Base-by-base conservation (phyloP, 176 grass and related monocot genomes). In the Oryza australiensis region DNA sequence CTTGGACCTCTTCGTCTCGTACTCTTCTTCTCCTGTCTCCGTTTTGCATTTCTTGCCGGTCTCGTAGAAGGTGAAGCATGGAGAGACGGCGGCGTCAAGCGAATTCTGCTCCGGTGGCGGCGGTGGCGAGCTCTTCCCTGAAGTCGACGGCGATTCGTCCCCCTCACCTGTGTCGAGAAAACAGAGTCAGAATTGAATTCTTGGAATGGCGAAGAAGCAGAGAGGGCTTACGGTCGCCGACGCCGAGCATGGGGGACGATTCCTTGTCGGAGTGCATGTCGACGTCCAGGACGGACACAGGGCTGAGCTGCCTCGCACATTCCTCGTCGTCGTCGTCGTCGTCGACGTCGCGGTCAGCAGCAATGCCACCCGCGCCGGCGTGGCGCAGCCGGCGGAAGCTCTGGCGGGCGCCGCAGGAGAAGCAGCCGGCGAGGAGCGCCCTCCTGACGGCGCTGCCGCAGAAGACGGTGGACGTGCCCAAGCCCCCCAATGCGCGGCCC, bases 241-340 rank as follows among this genome's bases (percentile, higher is more conserved):
- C 0, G 45, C 43, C 46, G 46, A 28, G 66, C 4, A 3, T 24
- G 40, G 84, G 37, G 24, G 68, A 83, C 4, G 66, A 82, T 12
- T 80, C 92, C 26, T 88, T 87, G 82, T 90, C 89, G 32, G 85
- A 93, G 18, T 49, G 89, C 62, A 93, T 68, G 22, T 95, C 88
- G 68, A 98, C 68, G 26, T 98, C 86, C 68, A 99, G 73, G 6
- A 99, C 93, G 37, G 96, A 99, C 13, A 95, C 83, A 59, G 96
- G 93, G 74, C 96, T 99, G 10, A 83, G 92, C 72, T 91, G 86
- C 75, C 73, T 77, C 8, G 26, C 51, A 26, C 27, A 37, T 9
- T 33, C 23, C 27, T 62, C 73, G 15, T 15, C 64, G 60, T 60
- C 74, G 1, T 62, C 59, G 20, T 32, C 80, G 20, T 49, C 43